Percentiles rank a stretch among this genome's conserved stretches.
These are phyloP conservation scores for Tylopilus sp. DNA, from an alignment of 768 basidiomycete species.

Conservation along the genomic window DNA sequence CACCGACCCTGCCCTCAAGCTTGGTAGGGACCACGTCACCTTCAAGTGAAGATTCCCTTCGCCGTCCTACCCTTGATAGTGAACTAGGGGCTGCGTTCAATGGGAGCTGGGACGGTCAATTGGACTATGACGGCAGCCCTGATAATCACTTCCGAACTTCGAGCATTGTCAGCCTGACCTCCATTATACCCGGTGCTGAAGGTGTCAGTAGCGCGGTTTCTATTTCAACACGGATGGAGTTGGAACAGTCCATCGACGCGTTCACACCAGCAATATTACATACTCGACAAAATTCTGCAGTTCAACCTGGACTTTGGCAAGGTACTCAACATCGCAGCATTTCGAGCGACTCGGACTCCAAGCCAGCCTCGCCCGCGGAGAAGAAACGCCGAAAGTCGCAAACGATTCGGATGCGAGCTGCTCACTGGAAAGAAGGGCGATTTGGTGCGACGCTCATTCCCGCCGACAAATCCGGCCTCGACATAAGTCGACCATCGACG, in stretches of 20 bases:
- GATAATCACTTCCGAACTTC: slow-evolving; percentile 47
- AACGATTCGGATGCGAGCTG: slow-evolving; percentile 57
- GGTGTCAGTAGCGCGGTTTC: background rate
- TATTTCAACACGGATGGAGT: background rate
- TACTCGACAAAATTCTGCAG: slow-evolving; percentile 6
- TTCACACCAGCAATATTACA: slow-evolving; percentile 1
- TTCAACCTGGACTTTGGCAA: slow-evolving; percentile 13
- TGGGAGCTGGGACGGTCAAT: slow-evolving; percentile 15
- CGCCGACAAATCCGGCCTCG: slow-evolving; percentile 11
- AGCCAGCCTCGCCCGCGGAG: slow-evolving; percentile 18
- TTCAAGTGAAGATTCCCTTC: background rate
- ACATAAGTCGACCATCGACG: slow-evolving; percentile 26
- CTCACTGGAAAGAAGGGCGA: slow-evolving; percentile 56
- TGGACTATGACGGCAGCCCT: slow-evolving; percentile 19
- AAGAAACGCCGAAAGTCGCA: slow-evolving; percentile 39
- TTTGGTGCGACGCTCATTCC: slow-evolving; percentile 39
- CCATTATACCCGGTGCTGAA: slow-evolving; percentile 30
- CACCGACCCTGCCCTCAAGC: slow-evolving; percentile 12
- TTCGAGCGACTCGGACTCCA: slow-evolving; percentile 29
- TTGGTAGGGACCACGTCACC: slow-evolving; percentile 7
- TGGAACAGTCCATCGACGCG: background rate
- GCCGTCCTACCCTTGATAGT: slow-evolving; percentile 45
- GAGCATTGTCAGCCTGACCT: slow-evolving; percentile 55
- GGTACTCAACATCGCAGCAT: background rate
- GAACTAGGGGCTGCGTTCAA: slow-evolving; percentile 56